Percentiles rank a stretch among this genome's conserved stretches.
These are phyloP conservation scores for Fraxinus nigra DNA, from an alignment of 305 asterid genomes.

Conservation along the genomic window DNA sequence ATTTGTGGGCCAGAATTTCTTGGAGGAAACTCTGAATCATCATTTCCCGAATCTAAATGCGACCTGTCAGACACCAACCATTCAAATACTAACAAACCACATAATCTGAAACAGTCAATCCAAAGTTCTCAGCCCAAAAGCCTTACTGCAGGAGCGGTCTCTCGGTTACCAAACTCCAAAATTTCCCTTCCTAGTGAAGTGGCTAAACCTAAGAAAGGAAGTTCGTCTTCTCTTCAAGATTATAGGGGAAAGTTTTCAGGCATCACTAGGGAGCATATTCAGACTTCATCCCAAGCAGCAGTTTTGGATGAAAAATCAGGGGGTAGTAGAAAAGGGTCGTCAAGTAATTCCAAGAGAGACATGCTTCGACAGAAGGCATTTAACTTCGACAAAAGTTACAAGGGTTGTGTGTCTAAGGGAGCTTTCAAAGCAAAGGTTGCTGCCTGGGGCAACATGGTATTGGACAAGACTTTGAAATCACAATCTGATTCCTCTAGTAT, in stretches of 20 bases:
- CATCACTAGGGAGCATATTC: slow-evolving; percentile 25
- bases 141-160: slow-evolving; percentile 22
- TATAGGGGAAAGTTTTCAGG: slow-evolving; percentile 33
- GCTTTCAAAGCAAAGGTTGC: slow-evolving; percentile 64
- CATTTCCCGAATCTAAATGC: slow-evolving; percentile 18
- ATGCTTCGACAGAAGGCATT: slow-evolving; percentile 55
- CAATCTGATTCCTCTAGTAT: slow-evolving; percentile 43
- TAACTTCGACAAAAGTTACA: slow-evolving; percentile 59
- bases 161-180: slow-evolving; percentile 24
- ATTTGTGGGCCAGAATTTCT: slow-evolving; percentile 28
- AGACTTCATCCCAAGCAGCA: slow-evolving; percentile 19
- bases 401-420: slow-evolving; percentile 56
- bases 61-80: slow-evolving; percentile 32
- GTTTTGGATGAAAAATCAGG: slow-evolving; percentile 44
- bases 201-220: slow-evolving; percentile 29
- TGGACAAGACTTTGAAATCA: slow-evolving; percentile 52
- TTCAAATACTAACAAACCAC: slow-evolving; percentile 26
- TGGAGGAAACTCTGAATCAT: slow-evolving; percentile 21
- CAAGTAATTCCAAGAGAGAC: slow-evolving; percentile 53
- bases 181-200: slow-evolving; percentile 17
- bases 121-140: slow-evolving; percentile 32
- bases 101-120: slow-evolving; percentile 20
- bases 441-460: slow-evolving; percentile 63
- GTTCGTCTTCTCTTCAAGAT: slow-evolving; percentile 33
- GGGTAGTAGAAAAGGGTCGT: slow-evolving; percentile 33